Evolutionary conservation across 441 rosid genomes (phyloP), one percentile per base, ranked within the genome.

Genomic region (Geranium incanum): DNA sequence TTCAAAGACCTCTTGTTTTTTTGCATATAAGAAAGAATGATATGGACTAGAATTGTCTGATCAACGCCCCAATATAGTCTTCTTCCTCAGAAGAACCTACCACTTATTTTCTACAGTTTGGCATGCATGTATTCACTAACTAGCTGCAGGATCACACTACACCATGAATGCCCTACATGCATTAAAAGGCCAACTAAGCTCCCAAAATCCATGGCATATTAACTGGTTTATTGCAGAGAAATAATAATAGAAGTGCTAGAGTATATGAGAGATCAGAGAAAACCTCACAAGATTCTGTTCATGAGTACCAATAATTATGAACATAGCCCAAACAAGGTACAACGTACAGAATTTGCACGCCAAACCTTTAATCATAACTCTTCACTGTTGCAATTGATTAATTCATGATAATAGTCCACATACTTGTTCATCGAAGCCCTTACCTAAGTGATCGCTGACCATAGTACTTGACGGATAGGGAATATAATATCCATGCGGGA

Each of bases 401-500:
- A 4, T 63, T 63, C 38, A 63, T 9, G 67, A 11, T 11, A 28
- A 63, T 38, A 28, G n/a, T 9, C 33, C 15, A 12, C 39, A 63
- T 13, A 70, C 33, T 57, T 21, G 36, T n/a, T 36, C 45, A 62
- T 57, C 3, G 15, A 68, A 77, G 78, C 13, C 67, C 71, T 36
- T 82, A 93, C 98, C 95, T 85, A 72, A 84, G 59, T 60, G 91
- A 83, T 74, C 79, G 82, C 75, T 57, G 78, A 73, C 86, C 87
- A 77, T 65, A 78, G 59, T 80, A 81, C 78, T 84, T 87, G 73
- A 75, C 70, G 52, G 86, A 81, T 5, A 81, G 15, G 76, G 84
- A 76, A 80, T 83, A 89, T 77, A 78, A 75, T 72, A 88, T 84
- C 99, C 99, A 89, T 11, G 92, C 87, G 69, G 81, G 81, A 76